Percentiles rank a stretch among this genome's conserved stretches.
phyloP scores from a whole-genome alignment of 2,329 filamentous ascomycete genomes.

The Scedosporium dehoogii region DNA sequence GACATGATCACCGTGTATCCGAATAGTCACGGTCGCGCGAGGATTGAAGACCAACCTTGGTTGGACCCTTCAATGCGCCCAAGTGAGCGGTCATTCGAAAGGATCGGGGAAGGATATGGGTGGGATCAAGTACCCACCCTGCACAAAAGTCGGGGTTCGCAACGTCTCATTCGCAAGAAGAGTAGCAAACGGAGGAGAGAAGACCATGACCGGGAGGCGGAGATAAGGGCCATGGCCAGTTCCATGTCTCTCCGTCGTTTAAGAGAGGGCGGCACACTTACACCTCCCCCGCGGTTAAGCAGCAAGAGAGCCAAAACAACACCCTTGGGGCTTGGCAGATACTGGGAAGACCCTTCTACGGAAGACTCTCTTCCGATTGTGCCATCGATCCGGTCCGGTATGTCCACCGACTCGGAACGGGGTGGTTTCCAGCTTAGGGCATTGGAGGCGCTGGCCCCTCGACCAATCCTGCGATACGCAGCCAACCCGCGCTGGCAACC shows the following conservation, averaged over 20 bases:
- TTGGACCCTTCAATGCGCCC: slow-evolving; percentile 13
- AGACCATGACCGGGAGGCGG: slow-evolving; percentile 71
- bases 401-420: slow-evolving; percentile 66
- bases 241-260: slow-evolving; percentile 55
- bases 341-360: slow-evolving; percentile 54
- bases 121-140: slow-evolving; percentile 33
- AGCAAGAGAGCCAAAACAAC: slow-evolving; percentile 53
- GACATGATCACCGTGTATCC: slow-evolving; percentile 37
- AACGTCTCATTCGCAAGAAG: slow-evolving; percentile 53
- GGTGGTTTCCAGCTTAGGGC: slow-evolving; percentile 68
- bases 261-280: slow-evolving; percentile 47
- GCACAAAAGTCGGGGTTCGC: slow-evolving; percentile 51
- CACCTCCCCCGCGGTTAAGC: slow-evolving; percentile 51
- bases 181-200: slow-evolving; percentile 37
- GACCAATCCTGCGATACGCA: slow-evolving; percentile 71
- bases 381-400: slow-evolving; percentile 65
- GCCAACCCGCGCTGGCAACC: slow-evolving; percentile 50
- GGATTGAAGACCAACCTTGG: background rate
- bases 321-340: slow-evolving; percentile 33
- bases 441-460: slow-evolving; percentile 72
- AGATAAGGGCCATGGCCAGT: slow-evolving; percentile 76
- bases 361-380: slow-evolving; percentile 66
- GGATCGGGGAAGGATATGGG: background rate
- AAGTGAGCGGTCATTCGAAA: slow-evolving; percentile 4
- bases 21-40: background rate